phyloP scores from a whole-genome alignment of 352 stramenopile species.

The Globisporangium barbulae region DNA sequence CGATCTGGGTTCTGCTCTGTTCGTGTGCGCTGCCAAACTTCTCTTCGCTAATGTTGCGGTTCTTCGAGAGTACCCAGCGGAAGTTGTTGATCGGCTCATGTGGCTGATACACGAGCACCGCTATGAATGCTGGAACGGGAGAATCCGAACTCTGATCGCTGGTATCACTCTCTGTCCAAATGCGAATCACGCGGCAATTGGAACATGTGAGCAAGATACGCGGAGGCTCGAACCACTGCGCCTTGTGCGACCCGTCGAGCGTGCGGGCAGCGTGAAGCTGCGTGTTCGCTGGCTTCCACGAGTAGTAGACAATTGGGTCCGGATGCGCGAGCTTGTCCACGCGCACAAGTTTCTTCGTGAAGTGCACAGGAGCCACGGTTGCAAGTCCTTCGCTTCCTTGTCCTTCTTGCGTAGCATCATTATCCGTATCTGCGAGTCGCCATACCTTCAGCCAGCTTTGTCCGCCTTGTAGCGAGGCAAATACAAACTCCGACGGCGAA shows the following conservation, averaged over 20 bases:
- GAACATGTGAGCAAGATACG: conserved; percentile 80
- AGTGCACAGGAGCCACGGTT: neutral
- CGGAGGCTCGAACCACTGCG: conserved; percentile 71
- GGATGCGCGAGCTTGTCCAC: conserved; percentile 47
- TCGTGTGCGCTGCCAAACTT: conserved; percentile 52
- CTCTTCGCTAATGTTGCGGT: conserved; percentile 77
- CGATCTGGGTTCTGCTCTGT: conserved; percentile 39
- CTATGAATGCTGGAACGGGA: conserved; percentile 21
- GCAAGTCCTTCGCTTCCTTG: neutral
- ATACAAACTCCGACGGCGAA: conserved; percentile 66
- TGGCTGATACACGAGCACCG: conserved; percentile 51
- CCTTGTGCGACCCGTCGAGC: conserved; percentile 52
- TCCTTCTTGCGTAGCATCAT: neutral
- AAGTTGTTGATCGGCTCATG: conserved; percentile 56
- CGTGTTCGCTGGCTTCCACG: conserved; percentile 72
- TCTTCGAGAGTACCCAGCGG: conserved; percentile 79
- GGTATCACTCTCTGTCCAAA: conserved; percentile 53
- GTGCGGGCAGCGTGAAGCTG: conserved; percentile 49
- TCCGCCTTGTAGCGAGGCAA: conserved; percentile 41
- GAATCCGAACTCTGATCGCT: neutral
- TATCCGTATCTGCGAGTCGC: conserved; percentile 30
- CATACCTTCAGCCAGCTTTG: conserved; percentile 49
- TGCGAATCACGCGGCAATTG: conserved; percentile 35
- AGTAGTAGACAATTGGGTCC: conserved; percentile 73
- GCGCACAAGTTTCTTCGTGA: conserved; percentile 17